Evolutionary conservation across 257 asterid species (phyloP).

Genomic region (Przewalskia tangutica): DNA sequence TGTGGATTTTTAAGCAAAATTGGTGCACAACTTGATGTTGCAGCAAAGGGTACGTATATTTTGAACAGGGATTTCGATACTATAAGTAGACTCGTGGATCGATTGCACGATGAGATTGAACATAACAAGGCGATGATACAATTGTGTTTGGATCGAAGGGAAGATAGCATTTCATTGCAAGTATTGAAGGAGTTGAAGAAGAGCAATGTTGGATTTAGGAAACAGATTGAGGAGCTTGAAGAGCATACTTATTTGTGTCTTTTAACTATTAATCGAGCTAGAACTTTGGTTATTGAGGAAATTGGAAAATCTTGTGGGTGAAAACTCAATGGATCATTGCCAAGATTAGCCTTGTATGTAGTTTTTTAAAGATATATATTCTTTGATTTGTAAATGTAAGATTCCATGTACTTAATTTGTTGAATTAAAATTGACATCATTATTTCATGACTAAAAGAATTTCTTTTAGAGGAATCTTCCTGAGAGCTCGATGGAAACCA

Average conservation of each 20-base stretch:
- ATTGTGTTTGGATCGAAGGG: conserved; percentile 44
- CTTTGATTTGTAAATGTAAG: neutral
- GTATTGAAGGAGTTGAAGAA: conserved; percentile 49
- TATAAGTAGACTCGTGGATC: conserved; percentile 50
- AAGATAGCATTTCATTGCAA: conserved; percentile 27
- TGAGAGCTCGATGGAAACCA: too few species aligned
- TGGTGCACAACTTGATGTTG: conserved; percentile 62
- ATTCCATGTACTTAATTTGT: neutral
- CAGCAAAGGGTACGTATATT: conserved; percentile 74
- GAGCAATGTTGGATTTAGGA: conserved; percentile 39
- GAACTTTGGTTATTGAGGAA: conserved; percentile 55
- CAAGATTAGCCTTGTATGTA: neutral
- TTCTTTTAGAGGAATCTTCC: too few species aligned
- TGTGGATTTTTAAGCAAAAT: conserved; percentile 21
- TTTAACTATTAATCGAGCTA: conserved; percentile 59
- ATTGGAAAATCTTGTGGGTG: conserved; percentile 17
- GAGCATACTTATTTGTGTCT: conserved; percentile 65
- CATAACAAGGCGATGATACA: conserved; percentile 50
- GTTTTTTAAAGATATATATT: neutral
- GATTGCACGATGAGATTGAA: conserved; percentile 61
- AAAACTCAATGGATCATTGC: neutral
- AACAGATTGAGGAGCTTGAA: conserved; percentile 64
- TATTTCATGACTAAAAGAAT: too few species aligned
- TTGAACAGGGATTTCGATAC: conserved; percentile 72
- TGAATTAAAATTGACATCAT: neutral